These are phyloP conservation scores for Blastomyces parvus DNA, from an alignment of 2,329 filamentous ascomycete genomes.

Conservation along the genomic window DNA sequence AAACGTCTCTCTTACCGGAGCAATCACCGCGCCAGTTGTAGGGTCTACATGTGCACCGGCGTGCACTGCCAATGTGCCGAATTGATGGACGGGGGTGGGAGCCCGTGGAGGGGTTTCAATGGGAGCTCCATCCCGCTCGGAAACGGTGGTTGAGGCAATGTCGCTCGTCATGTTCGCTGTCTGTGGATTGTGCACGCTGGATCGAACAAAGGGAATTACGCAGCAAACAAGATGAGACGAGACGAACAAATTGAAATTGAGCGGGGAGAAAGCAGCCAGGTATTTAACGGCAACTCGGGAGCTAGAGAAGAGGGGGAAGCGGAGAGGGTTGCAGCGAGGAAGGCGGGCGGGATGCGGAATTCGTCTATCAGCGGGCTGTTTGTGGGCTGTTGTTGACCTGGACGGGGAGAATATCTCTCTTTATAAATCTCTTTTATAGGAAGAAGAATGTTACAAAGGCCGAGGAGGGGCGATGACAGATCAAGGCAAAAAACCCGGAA, in stretches of 20 bases:
- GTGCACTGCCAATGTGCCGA: conserved; percentile 91
- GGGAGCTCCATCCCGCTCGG: conserved; percentile 39
- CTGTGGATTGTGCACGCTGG: neutral
- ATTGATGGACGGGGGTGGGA: conserved; percentile 64
- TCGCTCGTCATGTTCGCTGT: conserved; percentile 19
- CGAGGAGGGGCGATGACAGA: neutral
- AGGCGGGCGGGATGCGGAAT: neutral
- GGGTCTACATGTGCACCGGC: conserved; percentile 87
- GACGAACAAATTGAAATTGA: neutral
- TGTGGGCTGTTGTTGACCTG: neutral
- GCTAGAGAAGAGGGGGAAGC: neutral
- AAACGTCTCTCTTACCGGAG: conserved; percentile 47
- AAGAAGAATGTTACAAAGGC: too few relatives aligned
- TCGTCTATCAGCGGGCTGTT: neutral
- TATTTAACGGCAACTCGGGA: neutral
- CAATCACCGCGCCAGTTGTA: conserved; percentile 87
- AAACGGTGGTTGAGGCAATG: conserved; percentile 15
- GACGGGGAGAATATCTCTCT: neutral
- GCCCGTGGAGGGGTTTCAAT: conserved; percentile 66
- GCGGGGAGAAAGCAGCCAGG: neutral
- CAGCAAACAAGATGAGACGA: too few relatives aligned
- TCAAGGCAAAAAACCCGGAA: neutral
- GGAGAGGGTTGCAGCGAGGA: neutral
- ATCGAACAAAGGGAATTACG: neutral
- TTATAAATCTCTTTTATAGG: neutral